phyloP scores from a whole-genome alignment of 768 basidiomycete species.

The Xerocomellus dryophilus region DNA sequence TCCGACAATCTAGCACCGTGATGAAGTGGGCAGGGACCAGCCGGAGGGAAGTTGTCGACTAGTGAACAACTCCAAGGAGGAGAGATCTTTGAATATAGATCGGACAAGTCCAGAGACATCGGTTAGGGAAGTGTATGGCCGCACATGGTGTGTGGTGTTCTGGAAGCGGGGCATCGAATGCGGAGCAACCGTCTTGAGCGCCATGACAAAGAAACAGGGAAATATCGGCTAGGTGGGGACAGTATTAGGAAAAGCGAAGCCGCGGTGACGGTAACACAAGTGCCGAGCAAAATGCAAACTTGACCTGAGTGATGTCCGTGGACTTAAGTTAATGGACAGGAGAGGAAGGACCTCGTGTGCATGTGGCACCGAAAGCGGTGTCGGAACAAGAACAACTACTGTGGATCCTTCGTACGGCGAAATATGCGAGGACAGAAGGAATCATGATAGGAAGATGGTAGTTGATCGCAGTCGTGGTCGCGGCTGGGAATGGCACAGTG shows the following conservation, averaged over 20 bases:
- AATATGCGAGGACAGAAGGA: constrained; percentile 8
- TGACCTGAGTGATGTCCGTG: constrained; percentile 36
- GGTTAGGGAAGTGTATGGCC: constrained; percentile 12
- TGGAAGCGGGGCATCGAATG: constrained; percentile 24
- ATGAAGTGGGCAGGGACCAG: constrained; percentile 22
- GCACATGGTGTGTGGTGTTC: constrained; percentile 14
- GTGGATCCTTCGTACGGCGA: constrained; percentile 21
- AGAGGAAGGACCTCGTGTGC: constrained; percentile 35
- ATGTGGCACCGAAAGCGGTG: constrained; percentile 33
- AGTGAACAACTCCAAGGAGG: constrained; percentile 8
- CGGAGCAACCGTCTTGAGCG: constrained; percentile 22
- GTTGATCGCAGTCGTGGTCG: constrained; percentile 16
- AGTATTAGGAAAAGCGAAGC: constrained; percentile 34
- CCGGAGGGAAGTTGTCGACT: constrained; percentile 22
- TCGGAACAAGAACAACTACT: constrained; percentile 24
- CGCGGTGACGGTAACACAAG: constrained; percentile 36
- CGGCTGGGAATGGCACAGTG: not conserved
- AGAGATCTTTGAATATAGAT: constrained; percentile 21
- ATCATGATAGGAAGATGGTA: constrained; percentile 4
- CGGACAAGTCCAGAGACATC: constrained; percentile 12
- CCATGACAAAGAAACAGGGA: constrained; percentile 32
- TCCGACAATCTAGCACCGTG: constrained; percentile 35
- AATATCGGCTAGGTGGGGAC: constrained; percentile 30
- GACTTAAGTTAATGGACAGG: constrained; percentile 38
- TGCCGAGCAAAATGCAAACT: constrained; percentile 33